A percentile compares a stretch with the other conserved stretches of the same genome.
Conservation (phyloP, 352 stramenopile species). For the Globisporangium okanoganense region DNA sequence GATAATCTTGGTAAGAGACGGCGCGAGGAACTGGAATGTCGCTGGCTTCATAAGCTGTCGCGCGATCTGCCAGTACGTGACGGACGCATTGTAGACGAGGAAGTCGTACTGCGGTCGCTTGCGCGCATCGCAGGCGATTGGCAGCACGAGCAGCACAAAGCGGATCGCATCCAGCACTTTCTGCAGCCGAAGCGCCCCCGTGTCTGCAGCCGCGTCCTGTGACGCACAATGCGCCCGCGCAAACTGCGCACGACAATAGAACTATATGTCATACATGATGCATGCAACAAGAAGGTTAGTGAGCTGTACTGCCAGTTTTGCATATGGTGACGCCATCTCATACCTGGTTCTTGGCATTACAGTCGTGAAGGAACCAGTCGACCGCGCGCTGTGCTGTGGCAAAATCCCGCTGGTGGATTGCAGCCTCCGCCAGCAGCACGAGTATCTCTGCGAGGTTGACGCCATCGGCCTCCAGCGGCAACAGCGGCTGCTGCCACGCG, state of each 20-base stretch:
- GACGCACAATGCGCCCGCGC: constrained; percentile 65
- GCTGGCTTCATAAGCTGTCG: constrained; percentile 79
- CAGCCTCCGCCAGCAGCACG: constrained; percentile 67
- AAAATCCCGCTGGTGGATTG: constrained; percentile 65
- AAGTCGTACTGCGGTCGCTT: constrained; percentile 84
- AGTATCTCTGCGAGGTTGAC: constrained; percentile 69
- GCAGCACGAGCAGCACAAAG: constrained; percentile 69
- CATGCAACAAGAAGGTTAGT: not conserved
- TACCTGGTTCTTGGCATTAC: constrained; percentile 72
- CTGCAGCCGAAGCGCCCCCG: constrained; percentile 35
- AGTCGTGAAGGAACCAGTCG: constrained; percentile 71
- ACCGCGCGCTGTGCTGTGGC: constrained; percentile 44
- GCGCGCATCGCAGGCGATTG: constrained; percentile 54
- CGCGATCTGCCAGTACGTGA: constrained; percentile 84
- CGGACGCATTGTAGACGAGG: constrained; percentile 89
- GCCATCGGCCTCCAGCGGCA: constrained; percentile 21
- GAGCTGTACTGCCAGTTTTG: not conserved
- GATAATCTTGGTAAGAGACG: constrained; percentile 56
- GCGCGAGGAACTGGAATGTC: constrained; percentile 68
- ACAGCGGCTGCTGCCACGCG: constrained; percentile 29
- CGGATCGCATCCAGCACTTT: constrained; percentile 71
- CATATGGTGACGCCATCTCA: not conserved
- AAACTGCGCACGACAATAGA: constrained; percentile 86
- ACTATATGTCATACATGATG: constrained; percentile 36
- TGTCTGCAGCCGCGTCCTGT: constrained; percentile 32